These are phyloP conservation scores for Botrytis paeoniae DNA, from an alignment of 2,329 filamentous ascomycete species.

Conservation along the genomic window DNA sequence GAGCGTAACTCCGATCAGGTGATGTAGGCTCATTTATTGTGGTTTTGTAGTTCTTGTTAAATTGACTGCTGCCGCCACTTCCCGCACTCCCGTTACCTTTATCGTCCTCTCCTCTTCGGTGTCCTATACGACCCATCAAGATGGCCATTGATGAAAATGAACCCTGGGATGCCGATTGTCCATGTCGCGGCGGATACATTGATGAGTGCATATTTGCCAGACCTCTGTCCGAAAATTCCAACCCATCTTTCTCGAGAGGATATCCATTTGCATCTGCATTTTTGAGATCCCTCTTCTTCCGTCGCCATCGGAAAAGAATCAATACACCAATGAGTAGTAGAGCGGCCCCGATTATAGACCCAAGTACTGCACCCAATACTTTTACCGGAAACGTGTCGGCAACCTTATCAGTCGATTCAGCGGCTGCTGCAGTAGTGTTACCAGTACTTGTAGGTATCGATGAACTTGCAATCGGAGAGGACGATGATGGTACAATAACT, in stretches of 20 bases:
- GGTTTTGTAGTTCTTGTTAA: constrained; percentile 61
- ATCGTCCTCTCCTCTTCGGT: constrained; percentile 42
- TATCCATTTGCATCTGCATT: constrained; percentile 47
- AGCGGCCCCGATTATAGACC: constrained; percentile 73
- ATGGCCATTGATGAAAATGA: constrained; percentile 65
- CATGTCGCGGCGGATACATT: constrained; percentile 44
- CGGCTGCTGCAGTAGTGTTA: constrained; percentile 31
- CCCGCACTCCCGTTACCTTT: constrained; percentile 57
- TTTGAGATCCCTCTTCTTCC: constrained; percentile 52
- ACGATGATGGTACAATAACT: constrained; percentile 13
- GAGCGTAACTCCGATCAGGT: constrained; percentile 38
- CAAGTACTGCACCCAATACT: constrained; percentile 78
- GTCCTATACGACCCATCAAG: constrained; percentile 59
- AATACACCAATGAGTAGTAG: constrained; percentile 52
- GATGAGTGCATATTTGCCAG: constrained; percentile 39
- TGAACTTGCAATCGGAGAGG: constrained; percentile 22
- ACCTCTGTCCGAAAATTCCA: constrained; percentile 47
- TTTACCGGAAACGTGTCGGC: constrained; percentile 45
- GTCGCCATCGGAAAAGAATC: constrained; percentile 60
- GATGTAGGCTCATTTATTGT: constrained; percentile 60
- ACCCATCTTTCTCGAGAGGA: constrained; percentile 57
- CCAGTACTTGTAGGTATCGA: constrained; percentile 35
- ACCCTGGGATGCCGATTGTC: constrained; percentile 50
- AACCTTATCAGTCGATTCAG: constrained; percentile 24
- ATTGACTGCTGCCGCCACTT: constrained; percentile 55